Conservation (phyloP, 106 monocot genomes). For the Dioscorea zingiberensis region DNA sequence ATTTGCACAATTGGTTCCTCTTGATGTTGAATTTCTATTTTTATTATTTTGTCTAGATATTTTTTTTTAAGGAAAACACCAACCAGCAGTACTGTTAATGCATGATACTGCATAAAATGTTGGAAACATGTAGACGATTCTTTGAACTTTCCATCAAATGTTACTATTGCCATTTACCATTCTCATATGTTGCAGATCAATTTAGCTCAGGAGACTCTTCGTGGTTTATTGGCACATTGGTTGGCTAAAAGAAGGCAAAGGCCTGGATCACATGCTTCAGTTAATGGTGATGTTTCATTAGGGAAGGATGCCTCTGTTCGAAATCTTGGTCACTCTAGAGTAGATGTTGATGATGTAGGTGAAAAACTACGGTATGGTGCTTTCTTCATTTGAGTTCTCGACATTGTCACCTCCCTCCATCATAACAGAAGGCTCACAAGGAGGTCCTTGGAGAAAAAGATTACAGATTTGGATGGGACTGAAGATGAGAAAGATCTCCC, state of each 20-base stretch:
- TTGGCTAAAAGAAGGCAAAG: slow-evolving; percentile 68
- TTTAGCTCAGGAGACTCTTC: too few relatives aligned
- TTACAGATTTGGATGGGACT: slow-evolving; percentile 77
- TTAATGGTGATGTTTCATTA: slow-evolving; percentile 45
- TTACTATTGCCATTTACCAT: neutral
- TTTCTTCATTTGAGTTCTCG: slow-evolving; percentile 76
- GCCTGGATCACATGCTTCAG: slow-evolving; percentile 35
- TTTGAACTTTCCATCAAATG: too few relatives aligned
- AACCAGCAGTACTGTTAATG: too few relatives aligned
- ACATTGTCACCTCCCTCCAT: slow-evolving; percentile 74
- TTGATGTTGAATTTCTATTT: too few relatives aligned
- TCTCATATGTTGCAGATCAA: slow-evolving; percentile 57
- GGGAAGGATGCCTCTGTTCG: slow-evolving; percentile 45
- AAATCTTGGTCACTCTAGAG: slow-evolving; percentile 51
- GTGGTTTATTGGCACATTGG: slow-evolving; percentile 77
- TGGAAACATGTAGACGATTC: too few relatives aligned
- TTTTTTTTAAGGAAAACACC: too few relatives aligned
- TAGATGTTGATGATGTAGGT: slow-evolving; percentile 52
- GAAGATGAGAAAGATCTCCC: too few relatives aligned
- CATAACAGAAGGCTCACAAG: slow-evolving; percentile 83
- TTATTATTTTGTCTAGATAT: too few relatives aligned
- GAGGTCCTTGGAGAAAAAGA: slow-evolving; percentile 87
- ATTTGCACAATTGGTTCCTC: too few relatives aligned
- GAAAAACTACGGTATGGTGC: slow-evolving; percentile 42
- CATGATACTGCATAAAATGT: too few relatives aligned